Evolutionary conservation across 495 filamentous ascomycete species (phyloP).

Genomic region (Neurospora sp.): DNA sequence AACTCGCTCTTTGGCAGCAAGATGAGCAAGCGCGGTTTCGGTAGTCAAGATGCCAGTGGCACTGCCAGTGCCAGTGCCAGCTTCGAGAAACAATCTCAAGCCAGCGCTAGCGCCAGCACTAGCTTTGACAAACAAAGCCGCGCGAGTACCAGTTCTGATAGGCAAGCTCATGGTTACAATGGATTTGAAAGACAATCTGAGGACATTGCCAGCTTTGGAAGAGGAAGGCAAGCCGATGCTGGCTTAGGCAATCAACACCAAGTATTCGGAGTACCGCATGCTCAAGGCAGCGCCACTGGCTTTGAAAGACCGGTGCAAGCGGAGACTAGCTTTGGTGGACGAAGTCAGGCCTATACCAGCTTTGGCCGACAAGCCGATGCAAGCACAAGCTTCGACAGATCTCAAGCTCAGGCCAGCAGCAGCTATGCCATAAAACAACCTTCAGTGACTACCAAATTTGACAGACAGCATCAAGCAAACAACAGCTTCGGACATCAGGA

Average conservation of each 20-base stretch:
- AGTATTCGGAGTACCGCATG: background rate
- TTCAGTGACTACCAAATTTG: background rate
- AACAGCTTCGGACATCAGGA: background rate
- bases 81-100: background rate
- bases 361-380: background rate
- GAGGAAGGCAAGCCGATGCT: background rate
- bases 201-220: background rate
- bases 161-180: background rate
- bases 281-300: background rate
- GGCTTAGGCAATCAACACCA: background rate
- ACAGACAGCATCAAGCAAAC: background rate
- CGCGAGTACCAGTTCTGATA: background rate
- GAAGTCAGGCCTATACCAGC: background rate
- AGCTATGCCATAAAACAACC: background rate
- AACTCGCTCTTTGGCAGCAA: conserved; percentile 14
- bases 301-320: background rate
- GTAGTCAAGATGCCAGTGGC: background rate
- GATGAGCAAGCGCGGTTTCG: background rate
- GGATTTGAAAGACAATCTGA: background rate
- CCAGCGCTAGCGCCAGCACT: background rate
- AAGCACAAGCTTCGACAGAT: background rate
- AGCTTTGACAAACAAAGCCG: background rate
- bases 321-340: background rate
- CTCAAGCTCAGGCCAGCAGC: background rate
- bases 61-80: background rate